Evolutionary conservation across 2,329 filamentous ascomycete genomes (phyloP).

Genomic region (Colletotrichum acutatum): DNA sequence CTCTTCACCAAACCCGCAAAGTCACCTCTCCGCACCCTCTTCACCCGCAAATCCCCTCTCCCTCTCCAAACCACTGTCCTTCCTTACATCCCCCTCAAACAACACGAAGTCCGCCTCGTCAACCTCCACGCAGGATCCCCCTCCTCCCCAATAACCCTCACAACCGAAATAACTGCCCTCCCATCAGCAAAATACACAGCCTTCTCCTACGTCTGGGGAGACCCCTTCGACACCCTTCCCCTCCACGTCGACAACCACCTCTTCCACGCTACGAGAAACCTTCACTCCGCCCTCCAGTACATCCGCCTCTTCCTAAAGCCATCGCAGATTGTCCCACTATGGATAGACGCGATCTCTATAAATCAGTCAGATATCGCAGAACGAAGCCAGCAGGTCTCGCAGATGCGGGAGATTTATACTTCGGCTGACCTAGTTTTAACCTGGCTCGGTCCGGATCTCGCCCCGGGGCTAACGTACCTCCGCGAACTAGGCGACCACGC

Average conservation of each 20-base stretch:
- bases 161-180: background rate
- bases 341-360: conserved; percentile 40
- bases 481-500: background rate
- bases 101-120: background rate
- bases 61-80: background rate
- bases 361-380: conserved; percentile 37
- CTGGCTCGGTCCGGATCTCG: conserved; percentile 17
- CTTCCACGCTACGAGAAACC: conserved; percentile 10
- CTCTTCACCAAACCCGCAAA: background rate
- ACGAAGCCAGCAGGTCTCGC: conserved; percentile 35
- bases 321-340: conserved; percentile 18
- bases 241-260: conserved; percentile 15
- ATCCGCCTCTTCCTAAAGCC: conserved; percentile 12
- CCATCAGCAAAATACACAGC: conserved; percentile 13
- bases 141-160: background rate
- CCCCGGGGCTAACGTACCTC: background rate
- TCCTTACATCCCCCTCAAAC: background rate
- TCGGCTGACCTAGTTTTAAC: conserved; percentile 37
- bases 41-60: background rate
- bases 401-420: conserved; percentile 36
- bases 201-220: conserved; percentile 39
- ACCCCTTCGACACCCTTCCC: background rate
- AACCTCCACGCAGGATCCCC: background rate
- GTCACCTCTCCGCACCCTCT: background rate
- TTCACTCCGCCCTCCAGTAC: conserved; percentile 19